Evolutionary conservation across 2,329 filamentous ascomycete species (phyloP), one percentile per base, ranked within the genome.

Genomic region (Beauveria caledonica): DNA sequence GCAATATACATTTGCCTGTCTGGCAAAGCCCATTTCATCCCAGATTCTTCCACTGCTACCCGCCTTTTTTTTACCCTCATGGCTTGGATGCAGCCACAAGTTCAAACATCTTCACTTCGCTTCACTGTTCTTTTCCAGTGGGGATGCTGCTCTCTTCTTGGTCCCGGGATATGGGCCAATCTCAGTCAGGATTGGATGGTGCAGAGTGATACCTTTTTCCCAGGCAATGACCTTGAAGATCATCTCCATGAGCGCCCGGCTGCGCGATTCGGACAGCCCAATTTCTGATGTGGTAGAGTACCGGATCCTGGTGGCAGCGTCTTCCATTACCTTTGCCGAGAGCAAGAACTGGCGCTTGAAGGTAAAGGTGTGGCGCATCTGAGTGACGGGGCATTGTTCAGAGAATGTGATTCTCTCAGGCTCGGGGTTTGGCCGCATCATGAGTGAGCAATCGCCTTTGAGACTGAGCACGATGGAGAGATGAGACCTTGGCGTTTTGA

Each of bases 181-280:
- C 3, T 36, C n/a, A 3, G 42, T 25, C 6, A 57, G 54, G 2
- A 57, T 11, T 1, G 54, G 54, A 27, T 57, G 54, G 10, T 49
- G 9, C 4, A 3, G n/a, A 3, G 10, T 4, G 27, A 39, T 4
- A 15, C 44, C 54, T 19, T 25, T 48, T 19, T 49, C 27, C 54
- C 54, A 57, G 15, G 23, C 33, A 19, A 51, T 36, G 23, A 45
- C n/a, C 10, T 25, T 29, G 56, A 29, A 23, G 10, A 58, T 29
- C 3, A 40, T 19, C 39, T 58, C 56, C 23, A 13, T 51, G 1
- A 58, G 17, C 10, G 29, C 54, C 9, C 39, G 42, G 21, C 54
- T 57, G 44, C 54, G 54, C 15, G 21, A 19, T 2, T 25, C 15
- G 27, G 0, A 23, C 5, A 57, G 9, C 1, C 27, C 44, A 5